phyloP scores from a whole-genome alignment of 2,329 filamentous ascomycete genomes.

The Sporothrix mexicana region DNA sequence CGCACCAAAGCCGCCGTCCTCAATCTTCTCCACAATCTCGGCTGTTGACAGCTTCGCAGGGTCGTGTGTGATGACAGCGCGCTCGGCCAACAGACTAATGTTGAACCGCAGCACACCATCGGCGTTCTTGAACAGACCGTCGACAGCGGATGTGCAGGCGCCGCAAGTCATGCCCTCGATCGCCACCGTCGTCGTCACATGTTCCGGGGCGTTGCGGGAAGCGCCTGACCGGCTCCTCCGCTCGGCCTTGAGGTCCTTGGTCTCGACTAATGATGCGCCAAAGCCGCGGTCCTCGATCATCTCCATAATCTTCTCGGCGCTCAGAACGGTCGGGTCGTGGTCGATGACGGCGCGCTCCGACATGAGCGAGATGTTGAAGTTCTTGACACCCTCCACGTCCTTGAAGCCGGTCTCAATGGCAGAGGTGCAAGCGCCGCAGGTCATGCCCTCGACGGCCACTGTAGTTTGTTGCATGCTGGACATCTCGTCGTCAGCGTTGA shows the following conservation, averaged over 20 bases:
- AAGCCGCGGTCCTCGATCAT: constrained; percentile 77
- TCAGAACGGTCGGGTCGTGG: constrained; percentile 67
- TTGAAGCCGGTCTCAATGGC: constrained; percentile 83
- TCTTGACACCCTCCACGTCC: constrained; percentile 72
- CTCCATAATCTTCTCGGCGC: constrained; percentile 60
- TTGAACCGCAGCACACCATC: constrained; percentile 88
- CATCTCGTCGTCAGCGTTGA: constrained; percentile 48
- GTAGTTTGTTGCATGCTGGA: constrained; percentile 68
- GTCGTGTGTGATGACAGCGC: constrained; percentile 87
- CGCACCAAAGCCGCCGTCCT: constrained; percentile 89
- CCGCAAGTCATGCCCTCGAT: constrained; percentile 98
- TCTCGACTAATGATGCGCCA: constrained; percentile 78
- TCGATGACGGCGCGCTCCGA: constrained; percentile 86
- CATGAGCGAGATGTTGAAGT: constrained; percentile 81
- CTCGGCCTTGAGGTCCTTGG: constrained; percentile 55
- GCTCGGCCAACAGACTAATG: constrained; percentile 90
- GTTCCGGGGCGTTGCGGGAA: constrained; percentile 47
- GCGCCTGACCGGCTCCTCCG: constrained; percentile 58
- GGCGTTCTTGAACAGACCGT: constrained; percentile 77
- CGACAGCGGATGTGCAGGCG: constrained; percentile 90
- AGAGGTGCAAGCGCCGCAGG: constrained; percentile 86
- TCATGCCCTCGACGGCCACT: constrained; percentile 84
- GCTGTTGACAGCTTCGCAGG: constrained; percentile 71
- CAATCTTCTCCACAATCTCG: constrained; percentile 80
- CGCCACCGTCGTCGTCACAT: constrained; percentile 79